Conservation (phyloP, 257 asterid genomes). For the Solanum boliviense region DNA sequence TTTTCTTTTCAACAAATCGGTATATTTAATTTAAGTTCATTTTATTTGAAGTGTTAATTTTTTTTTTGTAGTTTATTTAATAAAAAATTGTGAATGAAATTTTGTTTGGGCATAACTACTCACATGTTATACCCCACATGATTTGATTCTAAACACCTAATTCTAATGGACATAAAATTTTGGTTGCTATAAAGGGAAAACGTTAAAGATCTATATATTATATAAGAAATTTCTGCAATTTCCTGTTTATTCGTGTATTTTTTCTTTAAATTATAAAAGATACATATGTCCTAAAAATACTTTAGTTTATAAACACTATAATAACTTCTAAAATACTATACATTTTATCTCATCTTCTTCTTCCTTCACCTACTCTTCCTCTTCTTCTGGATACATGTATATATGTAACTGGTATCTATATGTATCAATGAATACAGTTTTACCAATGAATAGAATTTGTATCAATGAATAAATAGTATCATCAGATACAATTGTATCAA, state of each 20-base stretch:
- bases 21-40: no score
- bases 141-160: no score
- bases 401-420: no score
- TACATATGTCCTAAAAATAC: neutral
- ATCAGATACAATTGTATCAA: neutral
- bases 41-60: no score
- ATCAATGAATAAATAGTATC: no score
- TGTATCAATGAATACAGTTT: no score
- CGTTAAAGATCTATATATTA: neutral
- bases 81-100: no score
- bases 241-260: neutral
- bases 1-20: no score
- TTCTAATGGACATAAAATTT: no score
- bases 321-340: neutral
- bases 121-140: neutral
- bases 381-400: neutral
- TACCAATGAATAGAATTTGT: neutral
- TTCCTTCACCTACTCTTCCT: neutral
- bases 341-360: neutral
- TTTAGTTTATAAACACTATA: neutral
- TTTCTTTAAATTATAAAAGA: neutral
- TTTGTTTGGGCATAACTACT: neutral
- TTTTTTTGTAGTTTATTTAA: no score
- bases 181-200: no score
- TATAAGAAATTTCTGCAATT: neutral